These are phyloP conservation scores for Aspergillus sp. DNA, from an alignment of 2,329 filamentous ascomycete genomes.

Conservation along the genomic window DNA sequence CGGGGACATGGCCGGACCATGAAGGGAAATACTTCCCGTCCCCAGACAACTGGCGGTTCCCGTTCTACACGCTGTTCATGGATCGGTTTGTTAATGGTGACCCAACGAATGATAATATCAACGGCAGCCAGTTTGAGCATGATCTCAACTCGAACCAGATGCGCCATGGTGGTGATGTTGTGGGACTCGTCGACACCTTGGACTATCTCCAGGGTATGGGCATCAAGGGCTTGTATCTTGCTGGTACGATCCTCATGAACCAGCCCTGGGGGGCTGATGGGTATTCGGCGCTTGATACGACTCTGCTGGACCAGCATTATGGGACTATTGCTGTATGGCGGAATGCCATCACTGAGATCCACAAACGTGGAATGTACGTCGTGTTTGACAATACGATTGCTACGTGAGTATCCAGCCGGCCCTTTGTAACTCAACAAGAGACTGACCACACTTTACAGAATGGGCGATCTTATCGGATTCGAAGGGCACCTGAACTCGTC, in stretches of 20 bases:
- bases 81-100: slow-evolving; percentile 66
- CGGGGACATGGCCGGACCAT: slow-evolving; percentile 52
- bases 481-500: slow-evolving; percentile 60
- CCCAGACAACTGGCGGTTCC: slow-evolving; percentile 63
- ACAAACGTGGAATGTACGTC: slow-evolving; percentile 63
- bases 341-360: slow-evolving; percentile 58
- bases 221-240: slow-evolving; percentile 63
- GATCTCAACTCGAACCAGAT: slow-evolving; percentile 62
- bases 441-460: slow-evolving; percentile 14
- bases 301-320: slow-evolving; percentile 63
- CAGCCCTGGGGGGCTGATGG: slow-evolving; percentile 63
- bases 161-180: slow-evolving; percentile 62
- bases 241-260: slow-evolving; percentile 65
- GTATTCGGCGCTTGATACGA: slow-evolving; percentile 62
- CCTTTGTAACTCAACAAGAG: too few species aligned
- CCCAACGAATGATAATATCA: slow-evolving; percentile 63
- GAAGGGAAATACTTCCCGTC: slow-evolving; percentile 48
- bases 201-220: slow-evolving; percentile 67
- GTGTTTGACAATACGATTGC: slow-evolving; percentile 66
- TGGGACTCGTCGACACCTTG: slow-evolving; percentile 58
- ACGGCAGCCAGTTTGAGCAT: slow-evolving; percentile 61
- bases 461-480: slow-evolving; percentile 65
- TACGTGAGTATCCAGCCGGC: slow-evolving; percentile 49
- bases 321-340: slow-evolving; percentile 62
- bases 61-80: slow-evolving; percentile 64